Evolutionary conservation across 768 basidiomycete species (phyloP).

Genomic region (Chalciporus pseudorubinellus): DNA sequence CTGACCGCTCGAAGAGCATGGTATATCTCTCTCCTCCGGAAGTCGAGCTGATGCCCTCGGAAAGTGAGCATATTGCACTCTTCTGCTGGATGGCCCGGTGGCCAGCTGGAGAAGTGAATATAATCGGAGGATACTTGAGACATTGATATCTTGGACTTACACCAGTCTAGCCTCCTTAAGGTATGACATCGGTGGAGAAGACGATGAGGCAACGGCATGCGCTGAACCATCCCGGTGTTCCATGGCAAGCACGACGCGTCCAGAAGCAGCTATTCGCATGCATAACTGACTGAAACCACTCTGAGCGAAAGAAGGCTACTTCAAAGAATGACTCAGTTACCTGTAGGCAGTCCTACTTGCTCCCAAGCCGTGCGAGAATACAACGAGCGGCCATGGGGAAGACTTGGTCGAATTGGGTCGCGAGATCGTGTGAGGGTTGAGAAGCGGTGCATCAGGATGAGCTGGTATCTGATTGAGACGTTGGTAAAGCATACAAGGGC

Average conservation of each 20-base stretch:
- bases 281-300: slow-evolving; percentile 57
- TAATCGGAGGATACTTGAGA: not conserved
- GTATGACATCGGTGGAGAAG: slow-evolving; percentile 44
- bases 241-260: slow-evolving; percentile 76
- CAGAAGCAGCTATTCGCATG: slow-evolving; percentile 68
- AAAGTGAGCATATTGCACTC: slow-evolving; percentile 43
- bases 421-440: slow-evolving; percentile 24
- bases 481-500: not conserved
- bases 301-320: not conserved
- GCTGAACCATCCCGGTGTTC: slow-evolving; percentile 85
- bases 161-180: slow-evolving; percentile 53
- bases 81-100: slow-evolving; percentile 13
- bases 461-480: slow-evolving; percentile 48
- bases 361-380: slow-evolving; percentile 84
- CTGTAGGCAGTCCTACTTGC: slow-evolving; percentile 73
- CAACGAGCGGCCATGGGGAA: slow-evolving; percentile 68
- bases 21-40: slow-evolving; percentile 70
- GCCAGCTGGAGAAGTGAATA: slow-evolving; percentile 21
- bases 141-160: slow-evolving; percentile 34
- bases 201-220: slow-evolving; percentile 43
- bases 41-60: slow-evolving; percentile 65
- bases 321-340: slow-evolving; percentile 25
- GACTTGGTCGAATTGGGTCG: slow-evolving; percentile 6
- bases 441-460: slow-evolving; percentile 52
- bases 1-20: slow-evolving; percentile 57